A percentile compares a stretch with the other conserved stretches of the same genome.
phyloP scores from a whole-genome alignment of 2,329 filamentous ascomycete genomes.

The Phyllosticta citriasiana region DNA sequence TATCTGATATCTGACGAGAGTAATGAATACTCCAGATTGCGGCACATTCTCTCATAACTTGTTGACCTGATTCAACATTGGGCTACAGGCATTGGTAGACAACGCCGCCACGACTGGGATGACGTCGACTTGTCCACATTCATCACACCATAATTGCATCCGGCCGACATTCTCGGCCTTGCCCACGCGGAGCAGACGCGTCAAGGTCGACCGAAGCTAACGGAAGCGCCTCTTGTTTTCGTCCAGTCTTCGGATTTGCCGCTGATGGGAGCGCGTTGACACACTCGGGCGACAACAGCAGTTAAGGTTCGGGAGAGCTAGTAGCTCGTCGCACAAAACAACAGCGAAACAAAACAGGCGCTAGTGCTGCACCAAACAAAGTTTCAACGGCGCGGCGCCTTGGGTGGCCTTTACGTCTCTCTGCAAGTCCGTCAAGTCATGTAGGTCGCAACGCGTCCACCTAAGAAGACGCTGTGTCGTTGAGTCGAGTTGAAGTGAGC shows the following conservation, averaged over 20 bases:
- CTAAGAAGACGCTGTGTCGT: too few species aligned
- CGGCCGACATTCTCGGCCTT: not conserved
- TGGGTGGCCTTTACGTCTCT: not conserved
- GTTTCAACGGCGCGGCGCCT: not conserved
- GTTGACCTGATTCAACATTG: too few species aligned
- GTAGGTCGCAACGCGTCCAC: not conserved
- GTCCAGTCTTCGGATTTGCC: not conserved
- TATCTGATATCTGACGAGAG: too few species aligned
- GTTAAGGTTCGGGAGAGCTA: not conserved
- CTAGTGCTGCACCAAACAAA: not conserved
- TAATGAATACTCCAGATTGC: too few species aligned
- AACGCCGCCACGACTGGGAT: not conserved
- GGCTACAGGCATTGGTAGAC: too few species aligned
- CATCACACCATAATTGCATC: not conserved
- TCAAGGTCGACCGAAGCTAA: not conserved
- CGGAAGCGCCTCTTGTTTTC: not conserved
- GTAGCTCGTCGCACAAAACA: not conserved
- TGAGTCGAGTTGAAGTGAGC: too few species aligned
- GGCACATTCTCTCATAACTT: too few species aligned
- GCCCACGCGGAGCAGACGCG: not conserved
- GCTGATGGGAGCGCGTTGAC: not conserved
- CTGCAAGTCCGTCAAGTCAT: not conserved
- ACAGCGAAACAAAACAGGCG: not conserved
- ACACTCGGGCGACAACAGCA: not conserved
- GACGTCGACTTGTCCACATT: not conserved